Percentiles rank a stretch among this genome's conserved stretches.
Evolutionary conservation across 768 basidiomycete genomes (phyloP).

Genomic region (Lentinula detonsa): DNA sequence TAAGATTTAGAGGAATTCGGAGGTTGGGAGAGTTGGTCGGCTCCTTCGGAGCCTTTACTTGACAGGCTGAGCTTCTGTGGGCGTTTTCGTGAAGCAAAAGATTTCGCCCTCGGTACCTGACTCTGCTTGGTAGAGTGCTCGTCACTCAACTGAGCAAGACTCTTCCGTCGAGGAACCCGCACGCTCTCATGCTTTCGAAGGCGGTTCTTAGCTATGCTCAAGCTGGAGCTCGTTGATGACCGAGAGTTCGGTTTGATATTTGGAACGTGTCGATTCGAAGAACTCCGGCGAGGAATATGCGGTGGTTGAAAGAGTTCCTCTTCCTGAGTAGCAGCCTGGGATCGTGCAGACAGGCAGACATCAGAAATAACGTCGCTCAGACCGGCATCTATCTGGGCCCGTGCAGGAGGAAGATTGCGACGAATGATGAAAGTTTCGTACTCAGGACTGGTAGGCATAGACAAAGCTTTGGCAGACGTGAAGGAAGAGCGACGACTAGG

Average conservation of each 20-base stretch:
- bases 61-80: conserved; percentile 28
- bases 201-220: conserved; percentile 58
- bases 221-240: conserved; percentile 48
- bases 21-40: conserved; percentile 23
- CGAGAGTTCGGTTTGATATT: conserved; percentile 22
- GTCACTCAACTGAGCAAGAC: conserved; percentile 20
- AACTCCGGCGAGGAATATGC: conserved; percentile 28
- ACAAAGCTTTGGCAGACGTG: conserved; percentile 57
- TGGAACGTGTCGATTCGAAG: not conserved
- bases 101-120: conserved; percentile 3
- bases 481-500: conserved; percentile 57
- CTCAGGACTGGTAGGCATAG: conserved; percentile 46
- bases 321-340: conserved; percentile 55
- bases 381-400: conserved; percentile 69
- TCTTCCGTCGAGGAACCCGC: conserved; percentile 54
- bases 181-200: conserved; percentile 68
- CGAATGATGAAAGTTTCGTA: conserved; percentile 58
- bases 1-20: conserved; percentile 10
- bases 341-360: conserved; percentile 60
- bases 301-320: conserved; percentile 58
- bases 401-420: conserved; percentile 59
- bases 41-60: conserved; percentile 22
- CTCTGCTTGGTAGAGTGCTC: not conserved
- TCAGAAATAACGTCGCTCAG: conserved; percentile 80
- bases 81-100: conserved; percentile 13